phyloP scores from a whole-genome alignment of 176 grass and related monocot genomes.

The Thinopyrum elongatum region DNA sequence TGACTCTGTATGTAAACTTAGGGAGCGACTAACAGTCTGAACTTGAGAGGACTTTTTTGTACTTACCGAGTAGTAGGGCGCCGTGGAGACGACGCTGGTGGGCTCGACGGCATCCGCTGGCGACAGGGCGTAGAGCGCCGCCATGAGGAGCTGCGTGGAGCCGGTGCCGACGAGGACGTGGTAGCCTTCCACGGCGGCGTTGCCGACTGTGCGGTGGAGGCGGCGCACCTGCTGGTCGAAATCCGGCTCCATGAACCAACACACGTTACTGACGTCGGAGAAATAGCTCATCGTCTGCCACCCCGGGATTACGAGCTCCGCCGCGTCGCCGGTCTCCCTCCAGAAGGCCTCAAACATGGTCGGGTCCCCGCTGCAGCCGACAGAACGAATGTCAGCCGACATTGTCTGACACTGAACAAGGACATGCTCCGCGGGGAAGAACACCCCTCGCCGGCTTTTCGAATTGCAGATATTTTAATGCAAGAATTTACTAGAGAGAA shows the following conservation, averaged over 20 bases:
- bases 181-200: slow-evolving; percentile 55
- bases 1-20: too few species aligned
- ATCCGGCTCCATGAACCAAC: slow-evolving; percentile 75
- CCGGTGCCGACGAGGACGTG: slow-evolving; percentile 83
- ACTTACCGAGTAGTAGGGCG: slow-evolving; percentile 76
- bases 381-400: slow-evolving; percentile 36
- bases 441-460: neutral
- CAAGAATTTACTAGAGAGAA: neutral
- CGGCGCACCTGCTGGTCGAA: slow-evolving; percentile 58
- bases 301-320: slow-evolving; percentile 56
- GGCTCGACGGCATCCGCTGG: slow-evolving; percentile 25
- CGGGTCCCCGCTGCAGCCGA: slow-evolving; percentile 73
- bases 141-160: slow-evolving; percentile 89
- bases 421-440: slow-evolving; percentile 28
- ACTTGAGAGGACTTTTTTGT: neutral
- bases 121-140: slow-evolving; percentile 73
- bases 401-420: slow-evolving; percentile 19
- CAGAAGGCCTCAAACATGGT: slow-evolving; percentile 91
- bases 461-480: slow-evolving; percentile 22
- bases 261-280: slow-evolving; percentile 54
- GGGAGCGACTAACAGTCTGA: neutral
- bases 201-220: slow-evolving; percentile 65
- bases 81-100: slow-evolving; percentile 65
- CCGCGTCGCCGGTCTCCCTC: slow-evolving; percentile 45
- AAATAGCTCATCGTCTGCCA: slow-evolving; percentile 87